Percentiles rank a stretch among this genome's conserved stretches.
Conservation (phyloP, 2,329 filamentous ascomycete species). For the Cryphonectria japonica region DNA sequence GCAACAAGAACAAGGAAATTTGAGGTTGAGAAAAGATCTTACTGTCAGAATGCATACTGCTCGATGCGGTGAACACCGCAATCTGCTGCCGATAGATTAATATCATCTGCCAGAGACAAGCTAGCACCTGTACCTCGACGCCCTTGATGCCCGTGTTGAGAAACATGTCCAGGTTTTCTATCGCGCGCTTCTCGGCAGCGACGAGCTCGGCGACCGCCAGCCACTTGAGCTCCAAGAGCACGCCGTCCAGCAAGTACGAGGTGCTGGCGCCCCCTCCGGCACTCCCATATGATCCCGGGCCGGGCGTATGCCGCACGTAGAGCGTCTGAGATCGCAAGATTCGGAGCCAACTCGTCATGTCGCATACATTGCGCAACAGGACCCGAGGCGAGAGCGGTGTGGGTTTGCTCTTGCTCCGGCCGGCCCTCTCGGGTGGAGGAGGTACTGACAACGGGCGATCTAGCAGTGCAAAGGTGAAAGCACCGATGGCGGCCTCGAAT, state of each 20-base stretch:
- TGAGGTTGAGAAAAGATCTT: neutral
- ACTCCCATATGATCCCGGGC: neutral
- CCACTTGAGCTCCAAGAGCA: slow-evolving; percentile 14
- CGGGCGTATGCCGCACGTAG: neutral
- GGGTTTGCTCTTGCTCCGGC: neutral
- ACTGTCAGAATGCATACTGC: neutral
- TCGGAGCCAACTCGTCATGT: slow-evolving; percentile 24
- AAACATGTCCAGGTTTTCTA: slow-evolving; percentile 17
- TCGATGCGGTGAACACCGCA: slow-evolving; percentile 19
- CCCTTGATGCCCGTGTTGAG: neutral
- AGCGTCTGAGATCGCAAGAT: slow-evolving; percentile 19
- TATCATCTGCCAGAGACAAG: slow-evolving; percentile 29
- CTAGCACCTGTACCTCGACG: slow-evolving; percentile 15
- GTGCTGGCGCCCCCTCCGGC: no score
- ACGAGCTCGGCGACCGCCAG: slow-evolving; percentile 9
- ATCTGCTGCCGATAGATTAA: slow-evolving; percentile 27
- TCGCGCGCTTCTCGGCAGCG: slow-evolving; percentile 13
- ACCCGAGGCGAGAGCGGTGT: neutral
- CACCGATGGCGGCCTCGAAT: slow-evolving; percentile 19
- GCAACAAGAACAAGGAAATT: no score
- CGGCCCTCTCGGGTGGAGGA: neutral
- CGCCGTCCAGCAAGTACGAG: neutral
- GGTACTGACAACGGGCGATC: neutral
- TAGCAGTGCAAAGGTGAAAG: slow-evolving; percentile 15
- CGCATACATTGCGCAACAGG: slow-evolving; percentile 12